phyloP scores from a whole-genome alignment of 495 filamentous ascomycete genomes.

The Podospora australis region DNA sequence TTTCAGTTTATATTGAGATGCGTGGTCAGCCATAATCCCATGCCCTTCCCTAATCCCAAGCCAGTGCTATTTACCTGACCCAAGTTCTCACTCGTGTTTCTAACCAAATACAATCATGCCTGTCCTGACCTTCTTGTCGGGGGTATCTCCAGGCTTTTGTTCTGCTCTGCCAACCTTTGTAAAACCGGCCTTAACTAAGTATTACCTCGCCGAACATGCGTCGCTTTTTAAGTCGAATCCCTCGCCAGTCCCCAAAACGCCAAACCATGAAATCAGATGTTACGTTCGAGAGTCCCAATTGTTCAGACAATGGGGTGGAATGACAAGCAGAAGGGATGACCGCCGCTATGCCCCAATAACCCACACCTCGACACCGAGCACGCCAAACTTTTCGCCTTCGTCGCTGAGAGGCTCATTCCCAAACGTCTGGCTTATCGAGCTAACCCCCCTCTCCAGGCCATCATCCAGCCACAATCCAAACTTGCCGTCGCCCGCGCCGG shows the following conservation, averaged over 20 bases:
- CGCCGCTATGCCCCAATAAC: slow-evolving; percentile 46
- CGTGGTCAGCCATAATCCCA: too few species aligned
- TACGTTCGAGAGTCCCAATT: too few species aligned
- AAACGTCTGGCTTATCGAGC: slow-evolving; percentile 77
- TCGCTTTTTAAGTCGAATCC: background rate
- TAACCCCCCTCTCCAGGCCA: slow-evolving; percentile 78
- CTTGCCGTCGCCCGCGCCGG: slow-evolving; percentile 82
- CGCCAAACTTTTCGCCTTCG: slow-evolving; percentile 86
- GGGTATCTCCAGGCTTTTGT: background rate
- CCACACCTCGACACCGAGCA: slow-evolving; percentile 91
- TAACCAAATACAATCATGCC: too few species aligned
- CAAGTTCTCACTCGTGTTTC: too few species aligned
- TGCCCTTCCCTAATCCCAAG: too few species aligned
- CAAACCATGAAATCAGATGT: slow-evolving; percentile 57
- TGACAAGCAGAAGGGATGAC: background rate
- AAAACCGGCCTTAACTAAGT: too few species aligned
- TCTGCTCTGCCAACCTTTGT: background rate
- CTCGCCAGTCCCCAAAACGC: slow-evolving; percentile 51
- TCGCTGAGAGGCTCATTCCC: slow-evolving; percentile 95
- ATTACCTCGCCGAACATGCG: too few species aligned
- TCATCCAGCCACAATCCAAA: slow-evolving; percentile 93
- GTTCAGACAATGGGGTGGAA: background rate
- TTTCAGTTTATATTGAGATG: too few species aligned
- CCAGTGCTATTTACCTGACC: too few species aligned
- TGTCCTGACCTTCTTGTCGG: too few species aligned